phyloP scores from a whole-genome alignment of 2,329 filamentous ascomycete species.

The Dactylellina haptotyla region DNA sequence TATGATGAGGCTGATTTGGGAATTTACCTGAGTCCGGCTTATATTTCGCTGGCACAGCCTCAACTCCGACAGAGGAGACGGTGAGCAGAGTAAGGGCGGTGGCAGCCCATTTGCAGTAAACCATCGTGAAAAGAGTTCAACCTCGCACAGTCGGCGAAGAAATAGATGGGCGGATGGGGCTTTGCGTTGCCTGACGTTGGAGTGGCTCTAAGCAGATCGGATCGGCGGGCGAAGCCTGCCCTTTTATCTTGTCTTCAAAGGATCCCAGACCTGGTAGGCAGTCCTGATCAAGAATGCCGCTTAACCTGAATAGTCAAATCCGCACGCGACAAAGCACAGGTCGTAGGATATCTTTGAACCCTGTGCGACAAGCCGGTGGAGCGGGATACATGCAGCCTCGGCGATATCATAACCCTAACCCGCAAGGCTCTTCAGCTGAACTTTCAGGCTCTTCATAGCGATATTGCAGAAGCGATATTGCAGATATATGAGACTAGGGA shows the following conservation, averaged over 20 bases:
- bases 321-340: slow-evolving; percentile 41
- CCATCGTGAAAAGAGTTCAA: slow-evolving; percentile 36
- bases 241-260: slow-evolving; percentile 27
- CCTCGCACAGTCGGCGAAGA: background rate
- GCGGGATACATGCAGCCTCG: slow-evolving; percentile 14
- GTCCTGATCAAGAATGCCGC: background rate
- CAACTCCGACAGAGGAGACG: slow-evolving; percentile 24
- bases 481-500: background rate
- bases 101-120: slow-evolving; percentile 25
- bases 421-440: slow-evolving; percentile 24
- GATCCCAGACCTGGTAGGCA: slow-evolving; percentile 1
- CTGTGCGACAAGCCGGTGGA: slow-evolving; percentile 32
- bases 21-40: slow-evolving; percentile 32
- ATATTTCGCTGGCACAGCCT: slow-evolving; percentile 29
- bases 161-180: too few relatives aligned
- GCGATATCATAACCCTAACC: background rate
- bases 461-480: slow-evolving; percentile 15
- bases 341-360: background rate
- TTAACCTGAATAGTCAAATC: slow-evolving; percentile 23
- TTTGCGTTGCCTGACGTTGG: slow-evolving; percentile 40
- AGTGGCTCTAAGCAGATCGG: slow-evolving; percentile 1
- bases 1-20: background rate
- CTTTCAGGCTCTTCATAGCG: background rate
- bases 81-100: slow-evolving; percentile 28
- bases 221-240: slow-evolving; percentile 29